Conservation (phyloP, 352 stramenopile genomes). For the Pythium sp. region DNA sequence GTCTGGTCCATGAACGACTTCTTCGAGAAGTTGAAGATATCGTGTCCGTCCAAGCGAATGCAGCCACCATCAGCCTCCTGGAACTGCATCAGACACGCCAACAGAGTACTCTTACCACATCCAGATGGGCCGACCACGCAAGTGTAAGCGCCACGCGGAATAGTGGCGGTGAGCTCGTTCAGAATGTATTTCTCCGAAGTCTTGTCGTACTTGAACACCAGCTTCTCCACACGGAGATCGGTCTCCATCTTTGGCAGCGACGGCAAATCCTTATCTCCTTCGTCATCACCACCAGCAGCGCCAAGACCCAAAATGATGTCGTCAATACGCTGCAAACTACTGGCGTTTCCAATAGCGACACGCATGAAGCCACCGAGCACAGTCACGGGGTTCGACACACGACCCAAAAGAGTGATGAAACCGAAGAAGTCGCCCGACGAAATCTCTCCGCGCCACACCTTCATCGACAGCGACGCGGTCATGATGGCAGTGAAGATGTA, state of each 20-base stretch:
- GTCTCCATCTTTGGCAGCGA: slow-evolving; percentile 80
- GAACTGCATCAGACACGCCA: slow-evolving; percentile 89
- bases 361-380: slow-evolving; percentile 87
- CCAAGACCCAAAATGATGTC: slow-evolving; percentile 78
- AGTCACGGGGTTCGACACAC: slow-evolving; percentile 81
- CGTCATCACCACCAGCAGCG: slow-evolving; percentile 28
- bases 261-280: slow-evolving; percentile 66
- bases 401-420: slow-evolving; percentile 74
- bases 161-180: slow-evolving; percentile 62
- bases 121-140: slow-evolving; percentile 84
- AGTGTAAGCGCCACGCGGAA: slow-evolving; percentile 80
- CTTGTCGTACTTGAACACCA: slow-evolving; percentile 89
- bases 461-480: slow-evolving; percentile 80
- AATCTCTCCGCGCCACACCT: slow-evolving; percentile 74
- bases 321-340: slow-evolving; percentile 83
- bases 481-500: slow-evolving; percentile 89
- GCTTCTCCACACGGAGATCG: slow-evolving; percentile 72
- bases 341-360: slow-evolving; percentile 85
- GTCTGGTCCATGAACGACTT: slow-evolving; percentile 87
- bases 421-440: slow-evolving; percentile 81
- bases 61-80: slow-evolving; percentile 76
- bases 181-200: slow-evolving; percentile 78
- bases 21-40: slow-evolving; percentile 87
- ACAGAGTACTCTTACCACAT: slow-evolving; percentile 85
- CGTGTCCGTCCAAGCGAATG: slow-evolving; percentile 77